Evolutionary conservation across 306 rosid species (phyloP), one percentile per base, ranked within the genome.

Genomic region (Nissolia schottii): DNA sequence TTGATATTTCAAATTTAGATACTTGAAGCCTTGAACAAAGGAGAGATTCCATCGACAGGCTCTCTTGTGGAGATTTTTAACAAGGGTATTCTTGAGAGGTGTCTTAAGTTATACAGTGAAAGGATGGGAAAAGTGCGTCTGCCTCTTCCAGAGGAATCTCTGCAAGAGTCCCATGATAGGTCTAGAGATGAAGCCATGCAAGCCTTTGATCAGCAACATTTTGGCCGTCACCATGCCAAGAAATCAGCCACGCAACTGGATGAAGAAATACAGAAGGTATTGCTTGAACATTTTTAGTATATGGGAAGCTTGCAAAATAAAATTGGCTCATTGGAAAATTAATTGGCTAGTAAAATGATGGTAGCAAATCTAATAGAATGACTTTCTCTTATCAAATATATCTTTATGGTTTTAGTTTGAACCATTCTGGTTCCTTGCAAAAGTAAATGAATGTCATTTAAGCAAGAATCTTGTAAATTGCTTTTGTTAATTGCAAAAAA

Each of bases 11-110:
- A 15, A 49, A 28, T 55, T 71, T 82, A 92, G 97, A 92, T 92
- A 54, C 93, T 92, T 41, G 96, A 89, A 49, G 97, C 97, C 68
- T 89, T 92, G 87, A 92, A 92, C 82, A 92, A 92, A 79, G 97
- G 97, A 78, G 97, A 91, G 86, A 91, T 91, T 80, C 97, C 97
- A 71, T 89, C 96, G 55, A 91, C 97, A 9, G 96, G 97, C 67
- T 91, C 93, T 71, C 91, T 89, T 56, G 96, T 91, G 60, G 97
- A 91, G 81, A 79, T 91, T 80, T 91, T 91, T 83, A 91, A 91
- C 70, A 91, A 89, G 80, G 93, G 82, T 53, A 87, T 91, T 79
- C 96, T 91, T 75, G 97, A 87, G 76, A 85, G 97, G 67, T 91
- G 97, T 62, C 71, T 87, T 61, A 85, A 89, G 78, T 51, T 89